These are phyloP conservation scores for Cryptococcus sp. DNA, from an alignment of 1,284 basidiomycete species.

Conservation along the genomic window DNA sequence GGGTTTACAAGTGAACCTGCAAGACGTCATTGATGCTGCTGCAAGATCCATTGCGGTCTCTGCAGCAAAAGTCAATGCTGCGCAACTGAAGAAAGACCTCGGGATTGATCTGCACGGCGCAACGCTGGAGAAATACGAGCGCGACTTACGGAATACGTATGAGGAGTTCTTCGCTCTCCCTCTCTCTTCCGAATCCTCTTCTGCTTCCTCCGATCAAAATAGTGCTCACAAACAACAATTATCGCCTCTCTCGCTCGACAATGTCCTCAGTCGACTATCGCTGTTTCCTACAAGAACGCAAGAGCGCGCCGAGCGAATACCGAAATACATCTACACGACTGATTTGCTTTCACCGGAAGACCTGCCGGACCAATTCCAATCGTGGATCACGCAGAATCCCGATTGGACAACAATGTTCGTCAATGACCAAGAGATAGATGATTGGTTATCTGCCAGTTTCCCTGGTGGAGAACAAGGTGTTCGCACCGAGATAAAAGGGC, in stretches of 20 bases:
- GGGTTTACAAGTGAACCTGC: neutral
- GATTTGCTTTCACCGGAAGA: slow-evolving; percentile 15
- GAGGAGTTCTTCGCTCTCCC: slow-evolving; percentile 14
- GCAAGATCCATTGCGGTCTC: neutral
- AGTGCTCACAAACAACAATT: neutral
- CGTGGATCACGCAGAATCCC: slow-evolving; percentile 23
- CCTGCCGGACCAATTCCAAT: slow-evolving; percentile 26
- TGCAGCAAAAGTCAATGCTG: neutral
- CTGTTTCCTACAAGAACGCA: neutral
- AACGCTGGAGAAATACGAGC: slow-evolving; percentile 7
- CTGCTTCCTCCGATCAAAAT: neutral
- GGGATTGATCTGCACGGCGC: slow-evolving; percentile 10
- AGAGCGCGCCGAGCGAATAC: slow-evolving; percentile 2
- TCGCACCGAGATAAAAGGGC: slow-evolving; percentile 14
- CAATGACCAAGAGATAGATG: slow-evolving; percentile 22
- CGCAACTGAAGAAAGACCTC: neutral
- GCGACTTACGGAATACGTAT: slow-evolving; percentile 5
- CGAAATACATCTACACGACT: slow-evolving; percentile 26
- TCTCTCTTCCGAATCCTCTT: neutral
- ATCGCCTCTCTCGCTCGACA: slow-evolving; percentile 1
- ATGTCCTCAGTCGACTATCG: slow-evolving; percentile 4
- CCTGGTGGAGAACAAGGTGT: slow-evolving; percentile 1
- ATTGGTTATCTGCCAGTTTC: slow-evolving; percentile 19
- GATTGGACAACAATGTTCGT: slow-evolving; percentile 26
- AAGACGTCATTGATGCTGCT: neutral